A percentile compares a stretch with the other conserved stretches of the same genome.
Conservation (phyloP, 2,329 filamentous ascomycete species). For the Colletotrichum lentis region DNA sequence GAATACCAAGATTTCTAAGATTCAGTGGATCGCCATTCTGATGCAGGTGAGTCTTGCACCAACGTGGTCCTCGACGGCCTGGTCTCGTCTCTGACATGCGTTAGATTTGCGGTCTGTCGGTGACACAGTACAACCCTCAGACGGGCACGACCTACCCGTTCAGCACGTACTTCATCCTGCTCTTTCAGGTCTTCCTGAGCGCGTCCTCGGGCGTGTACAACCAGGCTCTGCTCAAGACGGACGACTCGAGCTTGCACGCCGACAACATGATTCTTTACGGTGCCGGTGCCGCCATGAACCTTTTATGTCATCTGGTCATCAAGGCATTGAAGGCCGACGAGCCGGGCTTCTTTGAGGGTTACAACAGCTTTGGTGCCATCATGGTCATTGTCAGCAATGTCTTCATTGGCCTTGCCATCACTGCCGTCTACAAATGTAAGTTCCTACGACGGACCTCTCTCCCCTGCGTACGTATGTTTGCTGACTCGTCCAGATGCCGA, state of each 20-base stretch:
- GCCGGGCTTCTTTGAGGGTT: slow-evolving; percentile 42
- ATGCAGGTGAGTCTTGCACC: slow-evolving; percentile 42
- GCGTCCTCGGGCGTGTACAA: slow-evolving; percentile 48
- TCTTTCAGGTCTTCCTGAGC: slow-evolving; percentile 46
- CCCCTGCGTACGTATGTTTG: background rate
- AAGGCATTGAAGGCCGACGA: slow-evolving; percentile 42
- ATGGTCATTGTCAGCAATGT: slow-evolving; percentile 48
- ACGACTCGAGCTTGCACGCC: slow-evolving; percentile 46
- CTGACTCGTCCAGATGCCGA: slow-evolving; percentile 44
- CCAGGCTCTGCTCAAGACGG: slow-evolving; percentile 46
- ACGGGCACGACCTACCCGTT: slow-evolving; percentile 44
- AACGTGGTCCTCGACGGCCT: too few relatives aligned
- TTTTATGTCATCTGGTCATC: slow-evolving; percentile 44
- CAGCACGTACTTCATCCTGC: slow-evolving; percentile 45
- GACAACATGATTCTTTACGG: slow-evolving; percentile 48
- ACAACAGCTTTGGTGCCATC: slow-evolving; percentile 43
- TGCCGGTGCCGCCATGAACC: slow-evolving; percentile 43
- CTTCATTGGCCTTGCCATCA: slow-evolving; percentile 48
- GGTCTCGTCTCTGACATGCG: background rate
- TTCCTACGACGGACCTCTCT: background rate
- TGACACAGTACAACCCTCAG: slow-evolving; percentile 45
- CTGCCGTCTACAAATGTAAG: slow-evolving; percentile 48
- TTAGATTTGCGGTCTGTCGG: slow-evolving; percentile 45
- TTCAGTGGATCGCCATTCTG: slow-evolving; percentile 47
- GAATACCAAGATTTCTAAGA: slow-evolving; percentile 42